A percentile compares a stretch with the other conserved stretches of the same genome.
These are phyloP conservation scores for Neonectria ditissima DNA, from an alignment of 2,329 filamentous ascomycete species.

Conservation along the genomic window DNA sequence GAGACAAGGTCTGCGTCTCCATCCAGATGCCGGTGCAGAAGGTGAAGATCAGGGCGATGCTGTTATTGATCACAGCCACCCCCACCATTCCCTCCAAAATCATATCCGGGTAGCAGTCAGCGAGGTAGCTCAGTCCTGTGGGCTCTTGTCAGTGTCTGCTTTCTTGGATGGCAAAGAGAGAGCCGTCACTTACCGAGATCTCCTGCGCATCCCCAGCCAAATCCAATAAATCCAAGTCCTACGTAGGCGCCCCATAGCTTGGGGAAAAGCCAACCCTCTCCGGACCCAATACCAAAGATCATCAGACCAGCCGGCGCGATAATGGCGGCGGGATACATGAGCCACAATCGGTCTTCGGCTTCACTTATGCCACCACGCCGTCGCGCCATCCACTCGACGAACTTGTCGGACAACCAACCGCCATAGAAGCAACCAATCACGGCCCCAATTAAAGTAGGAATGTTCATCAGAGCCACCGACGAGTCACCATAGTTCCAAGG, in stretches of 20 bases:
- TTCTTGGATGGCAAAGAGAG: not conserved
- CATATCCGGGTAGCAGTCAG: conserved; percentile 28
- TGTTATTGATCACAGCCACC: conserved; percentile 27
- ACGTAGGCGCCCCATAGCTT: conserved; percentile 19
- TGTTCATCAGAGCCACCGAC: conserved; percentile 23
- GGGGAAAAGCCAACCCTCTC: conserved; percentile 23
- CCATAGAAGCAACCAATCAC: conserved; percentile 21
- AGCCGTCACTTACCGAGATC: conserved; percentile 15
- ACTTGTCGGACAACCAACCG: conserved; percentile 20
- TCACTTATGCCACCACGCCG: conserved; percentile 21
- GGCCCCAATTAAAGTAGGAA: conserved; percentile 23
- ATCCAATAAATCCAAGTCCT: conserved; percentile 22
- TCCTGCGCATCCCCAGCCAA: conserved; percentile 26
- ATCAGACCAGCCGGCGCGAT: conserved; percentile 19
- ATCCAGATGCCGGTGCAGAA: conserved; percentile 27
- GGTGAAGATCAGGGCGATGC: conserved; percentile 25
- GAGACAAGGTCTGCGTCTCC: conserved; percentile 22
- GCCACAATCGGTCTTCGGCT: conserved; percentile 22
- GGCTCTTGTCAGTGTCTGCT: not conserved
- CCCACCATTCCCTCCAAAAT: conserved; percentile 26
- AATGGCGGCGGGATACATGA: conserved; percentile 23
- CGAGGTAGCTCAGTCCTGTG: conserved; percentile 15
- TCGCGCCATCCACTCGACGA: conserved; percentile 18
- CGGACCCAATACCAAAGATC: conserved; percentile 21
- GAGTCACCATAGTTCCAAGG: conserved; percentile 24